phyloP scores from a whole-genome alignment of 2,329 filamentous ascomycete species.

The Ascochyta koolunga region DNA sequence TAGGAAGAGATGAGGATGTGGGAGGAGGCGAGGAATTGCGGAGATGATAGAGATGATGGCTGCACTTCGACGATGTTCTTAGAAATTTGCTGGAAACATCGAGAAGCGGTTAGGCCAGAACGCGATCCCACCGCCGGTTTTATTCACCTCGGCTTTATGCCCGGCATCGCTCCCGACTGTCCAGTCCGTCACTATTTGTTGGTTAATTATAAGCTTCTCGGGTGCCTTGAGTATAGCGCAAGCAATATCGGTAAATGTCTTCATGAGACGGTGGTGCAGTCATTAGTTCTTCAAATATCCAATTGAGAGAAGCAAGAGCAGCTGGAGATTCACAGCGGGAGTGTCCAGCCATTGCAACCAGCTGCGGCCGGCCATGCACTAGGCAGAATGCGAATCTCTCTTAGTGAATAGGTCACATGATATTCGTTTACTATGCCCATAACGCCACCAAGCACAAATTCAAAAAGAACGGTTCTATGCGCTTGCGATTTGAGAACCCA shows the following conservation, averaged over 20 bases:
- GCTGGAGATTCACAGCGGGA: too few relatives aligned
- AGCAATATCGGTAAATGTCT: too few relatives aligned
- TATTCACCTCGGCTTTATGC: slow-evolving; percentile 14
- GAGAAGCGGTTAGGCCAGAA: slow-evolving; percentile 22
- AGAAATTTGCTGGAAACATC: slow-evolving; percentile 29
- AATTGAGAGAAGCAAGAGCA: too few relatives aligned
- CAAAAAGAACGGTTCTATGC: not conserved
- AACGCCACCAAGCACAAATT: not conserved
- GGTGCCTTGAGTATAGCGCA: too few relatives aligned
- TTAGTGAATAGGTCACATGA: not conserved
- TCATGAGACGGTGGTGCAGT: too few relatives aligned
- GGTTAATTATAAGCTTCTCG: too few relatives aligned
- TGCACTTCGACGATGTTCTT: slow-evolving; percentile 20
- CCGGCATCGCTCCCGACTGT: slow-evolving; percentile 9
- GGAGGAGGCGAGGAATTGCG: slow-evolving; percentile 24
- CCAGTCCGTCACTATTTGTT: not conserved
- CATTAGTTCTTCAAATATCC: not conserved
- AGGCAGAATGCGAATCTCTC: too few relatives aligned
- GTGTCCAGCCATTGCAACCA: too few relatives aligned
- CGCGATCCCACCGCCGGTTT: slow-evolving; percentile 12
- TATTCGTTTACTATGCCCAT: not conserved
- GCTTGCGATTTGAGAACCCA: not conserved
- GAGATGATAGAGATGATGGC: slow-evolving; percentile 29
- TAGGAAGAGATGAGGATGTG: slow-evolving; percentile 33
- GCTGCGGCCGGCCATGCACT: too few relatives aligned